Percentiles rank a stretch among this genome's conserved stretches.
Conservation (phyloP, 805 yeast species). For the Torulaspora delbrueckii region DNA sequence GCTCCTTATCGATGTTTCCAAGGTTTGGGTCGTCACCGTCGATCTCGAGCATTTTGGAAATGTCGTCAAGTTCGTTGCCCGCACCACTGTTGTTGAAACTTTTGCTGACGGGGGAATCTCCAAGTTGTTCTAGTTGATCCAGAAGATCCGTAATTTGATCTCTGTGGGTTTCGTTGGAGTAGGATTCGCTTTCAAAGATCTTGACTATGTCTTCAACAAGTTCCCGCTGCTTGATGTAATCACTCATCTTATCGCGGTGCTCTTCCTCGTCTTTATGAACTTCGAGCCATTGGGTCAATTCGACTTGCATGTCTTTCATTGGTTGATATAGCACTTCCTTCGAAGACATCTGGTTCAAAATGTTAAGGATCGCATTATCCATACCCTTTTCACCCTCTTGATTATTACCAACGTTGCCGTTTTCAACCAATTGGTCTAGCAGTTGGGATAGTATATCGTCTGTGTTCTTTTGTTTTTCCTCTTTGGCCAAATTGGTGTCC, state of each 20-base stretch:
- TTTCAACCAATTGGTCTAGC: constrained; percentile 55
- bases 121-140: constrained; percentile 31
- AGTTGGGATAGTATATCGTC: constrained; percentile 58
- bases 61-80: constrained; percentile 18
- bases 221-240: constrained; percentile 57
- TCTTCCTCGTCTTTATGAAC: constrained; percentile 44
- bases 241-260: constrained; percentile 43
- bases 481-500: constrained; percentile 50
- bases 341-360: constrained; percentile 76
- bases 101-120: constrained; percentile 32
- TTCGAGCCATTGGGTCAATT: constrained; percentile 67
- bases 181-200: constrained; percentile 61
- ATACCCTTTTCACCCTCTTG: constrained; percentile 35
- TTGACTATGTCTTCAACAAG: constrained; percentile 57
- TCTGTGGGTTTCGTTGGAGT: constrained; percentile 32
- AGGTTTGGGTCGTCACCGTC: constrained; percentile 24
- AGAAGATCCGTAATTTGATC: constrained; percentile 25
- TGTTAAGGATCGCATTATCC: constrained; percentile 63
- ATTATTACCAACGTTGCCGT: constrained; percentile 36
- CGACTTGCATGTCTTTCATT: constrained; percentile 67
- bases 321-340: constrained; percentile 88
- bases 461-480: constrained; percentile 43
- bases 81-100: constrained; percentile 15
- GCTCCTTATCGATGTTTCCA: constrained; percentile 27
- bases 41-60: constrained; percentile 25